Conservation (phyloP, 495 filamentous ascomycete genomes). For the Xylaria bambusicola region DNA sequence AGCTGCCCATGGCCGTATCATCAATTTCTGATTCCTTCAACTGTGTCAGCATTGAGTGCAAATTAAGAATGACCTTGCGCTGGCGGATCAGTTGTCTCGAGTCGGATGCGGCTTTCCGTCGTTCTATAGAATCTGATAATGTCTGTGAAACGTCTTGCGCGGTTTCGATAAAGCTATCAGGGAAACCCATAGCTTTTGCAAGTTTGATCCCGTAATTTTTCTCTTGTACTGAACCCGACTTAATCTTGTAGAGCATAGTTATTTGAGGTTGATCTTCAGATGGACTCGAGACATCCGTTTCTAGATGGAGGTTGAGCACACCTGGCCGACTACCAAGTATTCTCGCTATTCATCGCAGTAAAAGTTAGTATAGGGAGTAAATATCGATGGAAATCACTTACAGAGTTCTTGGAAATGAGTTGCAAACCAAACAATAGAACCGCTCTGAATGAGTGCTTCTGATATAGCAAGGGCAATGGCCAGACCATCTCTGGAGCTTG, state of each 20-base stretch:
- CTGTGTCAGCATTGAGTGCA: constrained; percentile 76
- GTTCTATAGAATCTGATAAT: constrained; percentile 55
- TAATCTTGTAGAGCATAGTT: constrained; percentile 84
- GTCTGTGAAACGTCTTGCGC: constrained; percentile 65
- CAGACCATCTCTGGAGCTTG: constrained; percentile 84
- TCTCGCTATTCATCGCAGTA: constrained; percentile 45
- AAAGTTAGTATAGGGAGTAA: not conserved
- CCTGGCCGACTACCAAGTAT: constrained; percentile 73
- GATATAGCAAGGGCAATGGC: constrained; percentile 87
- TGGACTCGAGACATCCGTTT: constrained; percentile 60
- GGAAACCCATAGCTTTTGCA: constrained; percentile 74
- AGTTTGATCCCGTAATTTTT: constrained; percentile 79
- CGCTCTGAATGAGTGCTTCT: constrained; percentile 78
- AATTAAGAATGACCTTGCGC: constrained; percentile 69
- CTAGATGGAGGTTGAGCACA: constrained; percentile 80
- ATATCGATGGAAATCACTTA: constrained; percentile 24
- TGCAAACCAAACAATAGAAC: constrained; percentile 82
- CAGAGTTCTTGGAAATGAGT: constrained; percentile 86
- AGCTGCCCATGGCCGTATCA: constrained; percentile 59
- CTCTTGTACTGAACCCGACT: constrained; percentile 67
- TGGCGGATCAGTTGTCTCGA: constrained; percentile 59
- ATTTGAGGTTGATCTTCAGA: constrained; percentile 53
- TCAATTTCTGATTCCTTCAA: constrained; percentile 69
- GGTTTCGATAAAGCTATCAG: constrained; percentile 62
- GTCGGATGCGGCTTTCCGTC: constrained; percentile 56